Evolutionary conservation across 768 basidiomycete genomes (phyloP), one percentile per base, ranked within the genome.

Genomic region (Tubosaeta sp.): DNA sequence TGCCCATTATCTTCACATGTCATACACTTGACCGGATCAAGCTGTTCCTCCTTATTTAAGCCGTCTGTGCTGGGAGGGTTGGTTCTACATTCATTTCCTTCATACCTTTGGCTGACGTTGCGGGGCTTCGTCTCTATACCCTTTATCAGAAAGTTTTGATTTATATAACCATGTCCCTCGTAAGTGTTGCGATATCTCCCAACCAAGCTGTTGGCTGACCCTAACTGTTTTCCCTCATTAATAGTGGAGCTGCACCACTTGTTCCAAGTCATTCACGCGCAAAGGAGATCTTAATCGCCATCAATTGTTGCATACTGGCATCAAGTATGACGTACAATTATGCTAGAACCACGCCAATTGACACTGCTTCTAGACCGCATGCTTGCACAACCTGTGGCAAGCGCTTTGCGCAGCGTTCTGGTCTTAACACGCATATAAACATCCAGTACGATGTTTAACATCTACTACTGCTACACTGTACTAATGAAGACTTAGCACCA

Each of bases 221-320:
- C 14, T 39, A 1, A 21, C 61, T 19, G 14, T 36, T 36, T 21
- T 30, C 32, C n/a, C 34, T 6, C 29, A 7, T 49, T 47, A n/a
- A 38, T 29, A 76, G 73, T 72, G 64, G 63, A 49, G 51, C 44
- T 81, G 80, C 60, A 31, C 62, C 31, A 55, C 64, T 46, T 87
- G 84, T 68, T 24, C 40, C 6, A 83, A 77, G 57, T 47, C 58
- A 27, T 86, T 87, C 59, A 58, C 64, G 4, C 78, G 83, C 41
- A 79, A 76, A 62, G 78, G 78, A 19, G 86, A 87, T 61, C 74
- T 82, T 32, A 76, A 69, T 38, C 79, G 86, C 52, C 87, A 89
- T 57, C 53, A 71, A 46, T 55, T 61, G 19, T 60, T 77, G 19
- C 85, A 87, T 58, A 68, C 66, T 18, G 77, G 76, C 21, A 59